Conservation (phyloP, 805 yeast genomes). For the Kodamaea hsintzibuensis region DNA sequence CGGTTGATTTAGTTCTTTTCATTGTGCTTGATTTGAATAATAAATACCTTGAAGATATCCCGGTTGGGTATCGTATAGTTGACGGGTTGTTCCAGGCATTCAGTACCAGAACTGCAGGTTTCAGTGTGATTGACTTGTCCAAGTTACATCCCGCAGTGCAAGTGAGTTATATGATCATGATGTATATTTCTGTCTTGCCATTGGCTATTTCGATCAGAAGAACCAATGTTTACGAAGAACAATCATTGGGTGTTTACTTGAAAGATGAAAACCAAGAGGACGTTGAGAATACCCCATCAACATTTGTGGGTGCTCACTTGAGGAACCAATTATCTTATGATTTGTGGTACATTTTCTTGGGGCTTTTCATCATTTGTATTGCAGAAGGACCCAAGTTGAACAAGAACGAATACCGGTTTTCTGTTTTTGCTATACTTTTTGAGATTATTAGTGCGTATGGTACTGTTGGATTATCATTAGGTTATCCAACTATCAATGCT, state of each 20-base stretch:
- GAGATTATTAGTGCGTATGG: slow-evolving; percentile 96
- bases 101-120: slow-evolving; percentile 93
- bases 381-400: slow-evolving; percentile 72
- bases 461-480: slow-evolving; percentile 90
- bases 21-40: slow-evolving; percentile 68
- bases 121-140: slow-evolving; percentile 69
- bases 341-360: slow-evolving; percentile 89
- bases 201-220: slow-evolving; percentile 94
- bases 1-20: slow-evolving; percentile 77
- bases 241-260: slow-evolving; percentile 85
- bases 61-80: slow-evolving; percentile 68
- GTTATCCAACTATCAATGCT: slow-evolving; percentile 66
- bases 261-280: slow-evolving; percentile 34
- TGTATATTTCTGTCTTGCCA: slow-evolving; percentile 97
- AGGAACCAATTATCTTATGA: slow-evolving; percentile 92
- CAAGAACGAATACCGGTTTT: slow-evolving; percentile 46
- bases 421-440: slow-evolving; percentile 73
- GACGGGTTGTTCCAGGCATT: slow-evolving; percentile 90
- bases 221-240: slow-evolving; percentile 97
- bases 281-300: slow-evolving; percentile 45
- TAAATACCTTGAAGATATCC: slow-evolving; percentile 49
- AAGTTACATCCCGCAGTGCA: slow-evolving; percentile 86
- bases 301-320: slow-evolving; percentile 83
- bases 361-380: slow-evolving; percentile 81
- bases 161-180: slow-evolving; percentile 92